These are phyloP conservation scores for Phytophthora lateralis DNA, from an alignment of 352 stramenopile species.

Conservation along the genomic window DNA sequence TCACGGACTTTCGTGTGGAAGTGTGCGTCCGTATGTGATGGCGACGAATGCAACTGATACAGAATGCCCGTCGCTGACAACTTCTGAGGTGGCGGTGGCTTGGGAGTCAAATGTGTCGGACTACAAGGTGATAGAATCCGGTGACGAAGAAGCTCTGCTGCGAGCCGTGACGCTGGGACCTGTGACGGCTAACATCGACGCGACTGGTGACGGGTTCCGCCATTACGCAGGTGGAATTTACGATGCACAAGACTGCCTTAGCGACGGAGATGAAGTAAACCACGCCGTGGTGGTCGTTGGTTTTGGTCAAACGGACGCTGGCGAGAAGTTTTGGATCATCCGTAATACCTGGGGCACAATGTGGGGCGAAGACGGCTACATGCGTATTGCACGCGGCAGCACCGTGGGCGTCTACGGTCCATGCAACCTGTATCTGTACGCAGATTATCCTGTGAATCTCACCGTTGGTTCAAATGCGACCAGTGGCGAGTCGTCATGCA, in stretches of 20 bases:
- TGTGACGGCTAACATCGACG: slow-evolving; percentile 82
- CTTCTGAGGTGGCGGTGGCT: slow-evolving; percentile 47
- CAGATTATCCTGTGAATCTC: slow-evolving; percentile 72
- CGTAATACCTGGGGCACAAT: slow-evolving; percentile 92
- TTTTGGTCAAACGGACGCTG: slow-evolving; percentile 74
- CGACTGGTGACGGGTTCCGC: slow-evolving; percentile 76
- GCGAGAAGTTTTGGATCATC: slow-evolving; percentile 88
- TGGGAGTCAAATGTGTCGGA: slow-evolving; percentile 54
- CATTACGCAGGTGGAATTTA: slow-evolving; percentile 88
- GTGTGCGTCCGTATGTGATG: slow-evolving; percentile 82
- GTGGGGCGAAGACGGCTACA: slow-evolving; percentile 87
- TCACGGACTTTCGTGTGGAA: slow-evolving; percentile 77
- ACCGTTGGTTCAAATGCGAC: slow-evolving; percentile 26
- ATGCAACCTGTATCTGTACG: slow-evolving; percentile 81
- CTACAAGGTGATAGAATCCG: slow-evolving; percentile 58
- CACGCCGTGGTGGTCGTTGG: slow-evolving; percentile 89
- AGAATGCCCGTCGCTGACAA: slow-evolving; percentile 36
- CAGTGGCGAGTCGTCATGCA: slow-evolving; percentile 42
- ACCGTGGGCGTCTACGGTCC: slow-evolving; percentile 45
- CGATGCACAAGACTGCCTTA: slow-evolving; percentile 77
- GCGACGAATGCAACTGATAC: slow-evolving; percentile 57
- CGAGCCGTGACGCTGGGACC: slow-evolving; percentile 66
- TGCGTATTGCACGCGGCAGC: slow-evolving; percentile 67
- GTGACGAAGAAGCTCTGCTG: slow-evolving; percentile 67
- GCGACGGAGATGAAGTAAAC: slow-evolving; percentile 80